Base-by-base conservation (phyloP, 73 alveolate species). In the Paraurostyla sp. region DNA sequence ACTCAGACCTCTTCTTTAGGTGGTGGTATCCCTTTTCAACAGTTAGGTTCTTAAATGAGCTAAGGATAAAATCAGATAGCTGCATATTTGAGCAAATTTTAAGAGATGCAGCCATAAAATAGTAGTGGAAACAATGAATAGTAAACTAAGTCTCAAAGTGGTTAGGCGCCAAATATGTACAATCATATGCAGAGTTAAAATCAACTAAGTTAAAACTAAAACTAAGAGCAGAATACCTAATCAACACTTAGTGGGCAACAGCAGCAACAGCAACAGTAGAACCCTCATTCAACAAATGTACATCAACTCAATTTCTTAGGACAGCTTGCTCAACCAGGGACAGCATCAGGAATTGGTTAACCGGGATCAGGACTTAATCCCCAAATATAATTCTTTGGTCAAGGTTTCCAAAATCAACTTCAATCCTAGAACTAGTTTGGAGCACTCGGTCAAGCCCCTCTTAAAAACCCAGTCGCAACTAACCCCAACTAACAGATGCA, bases 241-340 rank as follows among this genome's bases (percentile, higher is more conserved):
- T 4, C 82, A 2, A 38, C 56, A 11, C 9, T 65, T n/a, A n/a
- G n/a, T n/a, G n/a, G n/a, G n/a, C n/a, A n/a, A n/a, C n/a, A n/a
- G 4, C 58, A 33, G 41, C 7, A 33, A 0, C 58, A 65, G 23
- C 58, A 65, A 65, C n/a, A 33, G 25, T 18, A 15, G 7, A 38
- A 16, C 42, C 82, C 56, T 35, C 16, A 40, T 23, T 40, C 68
- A 2, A 23, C 87, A 3, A 73, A 73, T 30, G 42, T 73, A 1
- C 87, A 73, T 73, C 33, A 73, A 50, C 71, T 73, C 23, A 73
- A 73, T 35, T 73, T 73, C 56, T 71, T 73, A 11, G 87, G 87
- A 13, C 42, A 73, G 38, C 87, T 73, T 1, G 15, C 29, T 25
- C 56, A 73, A 29, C 69, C 68, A 45, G 38, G 45, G 23, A 13